Evolutionary conservation across 352 stramenopile species (phyloP).

Genomic region (Phytophthora syringae): DNA sequence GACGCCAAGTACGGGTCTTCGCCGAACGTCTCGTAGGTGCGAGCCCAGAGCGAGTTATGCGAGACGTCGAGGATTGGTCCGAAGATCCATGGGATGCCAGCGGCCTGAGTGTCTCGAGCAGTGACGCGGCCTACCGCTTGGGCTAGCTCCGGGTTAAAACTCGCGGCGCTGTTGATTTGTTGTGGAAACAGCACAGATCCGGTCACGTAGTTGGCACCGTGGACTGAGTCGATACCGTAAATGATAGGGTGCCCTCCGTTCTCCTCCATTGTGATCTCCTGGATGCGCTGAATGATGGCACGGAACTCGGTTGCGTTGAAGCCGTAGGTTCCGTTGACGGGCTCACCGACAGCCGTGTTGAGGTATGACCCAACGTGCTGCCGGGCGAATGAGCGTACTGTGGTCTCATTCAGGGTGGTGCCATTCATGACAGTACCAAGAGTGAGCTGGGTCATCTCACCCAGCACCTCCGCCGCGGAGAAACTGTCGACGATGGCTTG

Average conservation of each 20-base stretch:
- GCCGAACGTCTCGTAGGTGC: constrained; percentile 93
- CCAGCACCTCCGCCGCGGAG: constrained; percentile 45
- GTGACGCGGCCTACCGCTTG: constrained; percentile 65
- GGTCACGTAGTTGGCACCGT: constrained; percentile 88
- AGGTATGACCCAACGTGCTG: constrained; percentile 88
- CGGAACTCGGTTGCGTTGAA: constrained; percentile 81
- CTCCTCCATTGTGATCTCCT: constrained; percentile 64
- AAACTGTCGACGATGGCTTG: constrained; percentile 40
- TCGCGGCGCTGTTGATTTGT: constrained; percentile 86
- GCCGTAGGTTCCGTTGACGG: constrained; percentile 29
- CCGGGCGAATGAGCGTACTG: constrained; percentile 63
- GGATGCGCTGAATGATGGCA: constrained; percentile 65
- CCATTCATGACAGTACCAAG: constrained; percentile 41
- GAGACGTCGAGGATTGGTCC: constrained; percentile 83
- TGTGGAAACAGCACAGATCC: constrained; percentile 84
- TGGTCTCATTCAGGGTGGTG: constrained; percentile 55
- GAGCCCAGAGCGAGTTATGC: constrained; percentile 82
- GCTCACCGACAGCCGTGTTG: constrained; percentile 66
- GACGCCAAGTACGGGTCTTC: constrained; percentile 88
- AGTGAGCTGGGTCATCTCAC: constrained; percentile 91
- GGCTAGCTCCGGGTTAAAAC: constrained; percentile 83
- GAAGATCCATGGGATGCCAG: constrained; percentile 90
- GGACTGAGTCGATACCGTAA: constrained; percentile 90
- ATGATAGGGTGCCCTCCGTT: constrained; percentile 50
- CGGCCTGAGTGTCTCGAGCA: constrained; percentile 81